Evolutionary conservation across 2,329 filamentous ascomycete genomes (phyloP), one percentile per base, ranked within the genome.

Genomic region (Harringtonia lauricola): DNA sequence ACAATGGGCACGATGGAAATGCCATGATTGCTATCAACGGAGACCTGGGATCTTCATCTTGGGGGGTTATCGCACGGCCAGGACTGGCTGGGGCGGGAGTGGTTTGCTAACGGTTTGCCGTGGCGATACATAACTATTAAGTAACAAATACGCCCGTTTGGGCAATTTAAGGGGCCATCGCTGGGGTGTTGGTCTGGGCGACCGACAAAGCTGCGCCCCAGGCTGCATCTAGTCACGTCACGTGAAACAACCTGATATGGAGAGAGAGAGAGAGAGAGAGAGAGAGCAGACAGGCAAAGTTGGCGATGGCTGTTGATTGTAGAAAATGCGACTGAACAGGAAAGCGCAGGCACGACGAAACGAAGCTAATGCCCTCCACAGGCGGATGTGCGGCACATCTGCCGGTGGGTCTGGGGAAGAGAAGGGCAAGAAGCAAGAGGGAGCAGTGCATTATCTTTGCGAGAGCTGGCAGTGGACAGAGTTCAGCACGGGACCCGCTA

Each of bases 101-200:
- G 22, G 41, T 44, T 51, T 47, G 46, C 37, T 48, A 50, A 50
- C 42, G 44, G 45, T 35, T 41, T 43, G 42, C 41, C 31, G 48
- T 41, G 30, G 45, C 50, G 29, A 42, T 50, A 47, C 48, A 47
- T 51, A 51, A 51, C 43, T 28, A 47, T 51, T 51, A 50, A 50
- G 50, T 51, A 51, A 51, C 43, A 46, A 42, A 46, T 41, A 41
- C 45, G 4, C 49, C 44, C 14, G 26, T 47, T 49, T 38, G 41
- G 49, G 47, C n/a, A 33, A 43, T 43, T 38, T 38, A 35, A 43
- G 41, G 35, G 41, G 31, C 35, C 35, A 7, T 2, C 5, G 19
- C 35, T 18, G 24, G 24, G 26, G 34, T 38, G 34, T 28, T 17
- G 34, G 15, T 29, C 29, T 22, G 31, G 33, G 29, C 35, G 40